phyloP scores from a whole-genome alignment of 805 yeast genomes.

The Diddensiella santjacobensis region DNA sequence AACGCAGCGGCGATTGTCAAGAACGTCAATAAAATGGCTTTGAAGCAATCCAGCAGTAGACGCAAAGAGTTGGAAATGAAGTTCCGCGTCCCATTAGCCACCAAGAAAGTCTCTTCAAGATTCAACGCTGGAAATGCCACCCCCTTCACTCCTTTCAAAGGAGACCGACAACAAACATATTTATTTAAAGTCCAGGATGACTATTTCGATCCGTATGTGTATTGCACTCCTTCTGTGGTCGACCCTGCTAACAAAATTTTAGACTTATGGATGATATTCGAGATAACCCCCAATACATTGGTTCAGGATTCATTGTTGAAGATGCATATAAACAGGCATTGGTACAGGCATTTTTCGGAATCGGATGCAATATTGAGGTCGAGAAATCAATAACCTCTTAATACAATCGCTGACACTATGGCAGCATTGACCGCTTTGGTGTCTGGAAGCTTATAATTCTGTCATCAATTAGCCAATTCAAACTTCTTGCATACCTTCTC shows the following conservation, averaged over 20 bases:
- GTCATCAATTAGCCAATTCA: too few relatives aligned
- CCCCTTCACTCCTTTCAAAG: conserved; percentile 94
- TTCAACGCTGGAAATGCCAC: conserved; percentile 24
- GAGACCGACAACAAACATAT: conserved; percentile 64
- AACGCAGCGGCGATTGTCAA: conserved; percentile 49
- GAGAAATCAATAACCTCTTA: conserved; percentile 36
- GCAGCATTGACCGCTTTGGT: conserved; percentile 17
- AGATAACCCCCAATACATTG: conserved; percentile 62
- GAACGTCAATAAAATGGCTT: conserved; percentile 28
- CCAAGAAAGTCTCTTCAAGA: background rate
- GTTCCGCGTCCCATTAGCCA: background rate
- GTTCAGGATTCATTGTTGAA: conserved; percentile 79
- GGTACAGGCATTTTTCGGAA: conserved; percentile 85
- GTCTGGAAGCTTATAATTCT: conserved; percentile 7
- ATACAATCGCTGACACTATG: conserved; percentile 19
- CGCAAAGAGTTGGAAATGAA: conserved; percentile 27
- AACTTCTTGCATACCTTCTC: too few relatives aligned
- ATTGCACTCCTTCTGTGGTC: background rate
- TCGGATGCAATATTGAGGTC: conserved; percentile 71
- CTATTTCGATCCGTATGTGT: conserved; percentile 57
- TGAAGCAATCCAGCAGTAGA: conserved; percentile 11
- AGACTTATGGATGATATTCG: conserved; percentile 45
- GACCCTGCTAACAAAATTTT: background rate
- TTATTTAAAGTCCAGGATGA: conserved; percentile 46
- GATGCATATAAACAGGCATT: conserved; percentile 70